Percentiles rank a stretch among this genome's conserved stretches.
phyloP scores from a whole-genome alignment of 2,329 filamentous ascomycete genomes.

The Neofusicoccum sp. region DNA sequence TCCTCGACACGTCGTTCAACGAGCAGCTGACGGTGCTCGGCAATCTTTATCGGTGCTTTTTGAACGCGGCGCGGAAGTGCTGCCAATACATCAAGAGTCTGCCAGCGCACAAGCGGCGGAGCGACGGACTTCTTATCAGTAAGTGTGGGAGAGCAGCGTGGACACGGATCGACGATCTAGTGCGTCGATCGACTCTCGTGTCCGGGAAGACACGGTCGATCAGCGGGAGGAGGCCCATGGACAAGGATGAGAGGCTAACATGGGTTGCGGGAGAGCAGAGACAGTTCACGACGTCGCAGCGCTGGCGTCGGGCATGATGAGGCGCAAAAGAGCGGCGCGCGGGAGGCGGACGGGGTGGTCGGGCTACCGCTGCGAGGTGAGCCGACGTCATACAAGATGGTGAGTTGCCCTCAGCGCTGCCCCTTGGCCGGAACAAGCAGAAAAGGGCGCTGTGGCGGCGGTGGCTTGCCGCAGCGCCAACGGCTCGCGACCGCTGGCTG shows the following conservation, averaged over 20 bases:
- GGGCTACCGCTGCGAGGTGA: slow-evolving; percentile 14
- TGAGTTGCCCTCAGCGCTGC: slow-evolving; percentile 14
- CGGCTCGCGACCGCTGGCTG: slow-evolving; percentile 22
- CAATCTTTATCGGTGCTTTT: slow-evolving; percentile 77
- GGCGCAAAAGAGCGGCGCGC: background rate
- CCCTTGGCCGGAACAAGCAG: slow-evolving; percentile 11
- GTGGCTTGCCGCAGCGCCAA: slow-evolving; percentile 5
- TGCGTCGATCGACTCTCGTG: slow-evolving; percentile 16
- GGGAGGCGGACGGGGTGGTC: slow-evolving; percentile 4
- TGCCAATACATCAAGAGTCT: slow-evolving; percentile 65
- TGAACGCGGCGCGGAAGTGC: slow-evolving; percentile 76
- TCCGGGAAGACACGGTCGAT: slow-evolving; percentile 20
- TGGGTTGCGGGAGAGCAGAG: slow-evolving; percentile 3
- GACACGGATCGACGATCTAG: slow-evolving; percentile 30
- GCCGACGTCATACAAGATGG: slow-evolving; percentile 21
- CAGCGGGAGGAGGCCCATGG: slow-evolving; percentile 16
- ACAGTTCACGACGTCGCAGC: slow-evolving; percentile 12
- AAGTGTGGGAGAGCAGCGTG: slow-evolving; percentile 33
- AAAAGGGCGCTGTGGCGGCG: background rate
- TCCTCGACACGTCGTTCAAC: slow-evolving; percentile 81
- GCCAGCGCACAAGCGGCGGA: slow-evolving; percentile 58
- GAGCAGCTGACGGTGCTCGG: slow-evolving; percentile 65
- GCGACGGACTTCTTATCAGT: slow-evolving; percentile 62
- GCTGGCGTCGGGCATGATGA: slow-evolving; percentile 19
- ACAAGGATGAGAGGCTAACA: slow-evolving; percentile 13